Conservation (phyloP, 441 rosid genomes). For the Aleurites moluccanus region DNA sequence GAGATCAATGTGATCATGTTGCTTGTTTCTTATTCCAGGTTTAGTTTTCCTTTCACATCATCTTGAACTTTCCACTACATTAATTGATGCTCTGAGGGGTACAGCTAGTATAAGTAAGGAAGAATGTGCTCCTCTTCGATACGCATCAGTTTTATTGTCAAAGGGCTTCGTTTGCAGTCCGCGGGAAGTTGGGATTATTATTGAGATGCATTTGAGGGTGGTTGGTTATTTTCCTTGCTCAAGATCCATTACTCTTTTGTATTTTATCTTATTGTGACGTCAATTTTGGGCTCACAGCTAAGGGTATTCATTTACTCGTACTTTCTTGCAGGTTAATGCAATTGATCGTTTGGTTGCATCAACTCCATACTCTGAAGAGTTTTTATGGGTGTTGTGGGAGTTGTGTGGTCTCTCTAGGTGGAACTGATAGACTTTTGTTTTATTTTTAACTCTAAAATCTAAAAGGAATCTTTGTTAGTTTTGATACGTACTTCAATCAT, state of each 20-base stretch:
- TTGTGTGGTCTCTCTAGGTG: conserved; percentile 93
- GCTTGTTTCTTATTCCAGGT: conserved; percentile 53
- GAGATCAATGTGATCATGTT: conserved; percentile 24
- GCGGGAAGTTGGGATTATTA: conserved; percentile 75
- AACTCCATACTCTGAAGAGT: conserved; percentile 87
- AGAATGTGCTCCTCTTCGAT: conserved; percentile 90
- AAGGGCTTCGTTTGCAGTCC: conserved; percentile 93
- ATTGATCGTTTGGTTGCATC: conserved; percentile 77
- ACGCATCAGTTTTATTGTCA: conserved; percentile 73
- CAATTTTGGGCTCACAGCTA: not conserved
- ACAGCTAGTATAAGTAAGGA: conserved; percentile 56
- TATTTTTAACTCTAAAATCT: conserved; percentile 14
- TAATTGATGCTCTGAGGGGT: conserved; percentile 74
- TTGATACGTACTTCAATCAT: conserved; percentile 31
- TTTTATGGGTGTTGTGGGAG: conserved; percentile 97
- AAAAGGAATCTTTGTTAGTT: conserved; percentile 21
- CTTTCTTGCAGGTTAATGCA: conserved; percentile 67
- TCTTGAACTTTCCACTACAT: conserved; percentile 68
- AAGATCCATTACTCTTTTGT: conserved; percentile 9
- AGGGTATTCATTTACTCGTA: conserved; percentile 11
- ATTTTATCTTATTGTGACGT: conserved; percentile 6
- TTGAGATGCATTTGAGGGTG: conserved; percentile 95
- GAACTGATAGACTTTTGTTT: conserved; percentile 25
- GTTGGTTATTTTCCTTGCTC: conserved; percentile 51
- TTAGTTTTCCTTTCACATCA: conserved; percentile 76